Conservation (phyloP, 805 yeast species). For the Nakazawaea ernobii region DNA sequence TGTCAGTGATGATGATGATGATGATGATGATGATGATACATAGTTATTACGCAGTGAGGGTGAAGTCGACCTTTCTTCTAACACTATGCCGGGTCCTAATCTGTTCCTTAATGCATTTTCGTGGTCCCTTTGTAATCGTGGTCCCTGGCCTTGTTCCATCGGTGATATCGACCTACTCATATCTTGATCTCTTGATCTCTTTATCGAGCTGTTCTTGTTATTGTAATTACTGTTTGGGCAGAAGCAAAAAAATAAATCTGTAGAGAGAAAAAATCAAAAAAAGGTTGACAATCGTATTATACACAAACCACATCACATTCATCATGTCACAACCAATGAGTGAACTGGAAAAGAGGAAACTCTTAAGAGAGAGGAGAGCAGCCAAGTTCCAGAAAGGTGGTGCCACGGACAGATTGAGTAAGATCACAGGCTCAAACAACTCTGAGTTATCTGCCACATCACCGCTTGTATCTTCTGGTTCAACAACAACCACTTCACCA, state of each 20-base stretch:
- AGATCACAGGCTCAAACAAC: conserved; percentile 35
- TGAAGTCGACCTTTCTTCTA: conserved; percentile 1
- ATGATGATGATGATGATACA: not conserved
- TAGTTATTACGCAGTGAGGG: not conserved
- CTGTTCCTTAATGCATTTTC: not conserved
- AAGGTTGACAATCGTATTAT: not conserved
- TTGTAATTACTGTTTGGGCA: not conserved
- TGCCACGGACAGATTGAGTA: conserved; percentile 47
- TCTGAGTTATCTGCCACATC: conserved; percentile 30
- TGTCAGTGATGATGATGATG: not conserved
- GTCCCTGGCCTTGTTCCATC: too few species aligned
- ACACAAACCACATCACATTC: not conserved
- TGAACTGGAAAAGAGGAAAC: conserved; percentile 52
- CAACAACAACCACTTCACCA: not conserved
- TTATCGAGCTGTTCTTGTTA: not conserved
- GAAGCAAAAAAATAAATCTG: not conserved
- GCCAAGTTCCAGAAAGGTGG: conserved; percentile 55
- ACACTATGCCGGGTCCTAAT: conserved; percentile 5
- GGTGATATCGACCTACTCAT: too few species aligned
- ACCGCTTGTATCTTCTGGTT: conserved; percentile 9
- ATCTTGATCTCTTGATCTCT: not conserved
- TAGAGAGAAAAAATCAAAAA: not conserved
- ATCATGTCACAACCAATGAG: conserved; percentile 20
- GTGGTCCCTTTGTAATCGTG: not conserved
- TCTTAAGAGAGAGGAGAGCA: conserved; percentile 59